Conservation (phyloP, 306 rosid genomes). For the Fagus crenata region DNA sequence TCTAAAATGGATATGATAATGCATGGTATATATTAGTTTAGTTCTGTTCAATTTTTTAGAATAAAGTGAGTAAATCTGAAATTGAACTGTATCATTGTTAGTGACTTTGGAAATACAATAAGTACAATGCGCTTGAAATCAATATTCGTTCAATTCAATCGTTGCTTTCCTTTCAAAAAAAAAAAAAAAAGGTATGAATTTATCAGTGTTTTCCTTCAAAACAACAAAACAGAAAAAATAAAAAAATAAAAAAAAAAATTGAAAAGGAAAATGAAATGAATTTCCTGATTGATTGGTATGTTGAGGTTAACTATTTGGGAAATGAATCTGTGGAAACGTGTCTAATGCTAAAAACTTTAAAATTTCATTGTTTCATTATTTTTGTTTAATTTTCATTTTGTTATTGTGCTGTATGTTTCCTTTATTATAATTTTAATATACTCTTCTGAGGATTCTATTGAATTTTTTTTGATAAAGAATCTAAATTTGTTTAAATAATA, state of each 20-base stretch:
- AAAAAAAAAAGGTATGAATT: too few relatives aligned
- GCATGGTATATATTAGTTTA: background rate
- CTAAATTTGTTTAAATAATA: too few relatives aligned
- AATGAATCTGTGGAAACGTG: background rate
- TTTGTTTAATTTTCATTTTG: background rate
- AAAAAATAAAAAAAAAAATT: too few relatives aligned
- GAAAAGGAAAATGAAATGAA: too few relatives aligned
- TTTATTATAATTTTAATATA: background rate
- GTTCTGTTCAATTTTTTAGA: background rate
- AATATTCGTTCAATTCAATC: background rate
- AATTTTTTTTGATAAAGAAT: too few relatives aligned
- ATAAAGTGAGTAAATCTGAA: too few relatives aligned
- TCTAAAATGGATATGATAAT: background rate
- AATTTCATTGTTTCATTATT: background rate
- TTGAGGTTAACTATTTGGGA: background rate
- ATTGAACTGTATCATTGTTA: too few relatives aligned
- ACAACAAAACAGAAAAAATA: background rate
- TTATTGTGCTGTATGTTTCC: background rate
- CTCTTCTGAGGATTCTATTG: too few relatives aligned
- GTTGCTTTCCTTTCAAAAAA: background rate
- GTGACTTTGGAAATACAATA: too few relatives aligned
- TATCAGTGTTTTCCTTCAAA: background rate
- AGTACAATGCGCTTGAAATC: too few relatives aligned
- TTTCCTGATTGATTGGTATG: background rate
- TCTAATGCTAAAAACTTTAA: background rate